Evolutionary conservation across 345 rosid species (phyloP).

Genomic region (Moricandia arvensis): DNA sequence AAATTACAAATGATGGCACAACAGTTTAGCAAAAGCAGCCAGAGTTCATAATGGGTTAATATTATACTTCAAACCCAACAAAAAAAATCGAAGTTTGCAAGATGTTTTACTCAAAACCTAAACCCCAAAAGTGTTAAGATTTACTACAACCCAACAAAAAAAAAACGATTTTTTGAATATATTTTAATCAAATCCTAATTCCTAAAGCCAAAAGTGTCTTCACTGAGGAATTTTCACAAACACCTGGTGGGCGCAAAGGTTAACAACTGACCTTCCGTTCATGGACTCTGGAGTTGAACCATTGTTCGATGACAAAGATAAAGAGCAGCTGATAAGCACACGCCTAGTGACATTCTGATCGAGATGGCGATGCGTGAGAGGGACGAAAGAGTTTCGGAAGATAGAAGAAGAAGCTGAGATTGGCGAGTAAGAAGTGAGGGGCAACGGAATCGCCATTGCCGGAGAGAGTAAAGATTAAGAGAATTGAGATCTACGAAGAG

Average conservation of each 20-base stretch:
- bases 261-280: constrained; percentile 41
- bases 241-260: constrained; percentile 23
- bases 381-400: constrained; percentile 26
- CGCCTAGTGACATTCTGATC: constrained; percentile 37
- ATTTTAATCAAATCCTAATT: background rate
- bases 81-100: background rate
- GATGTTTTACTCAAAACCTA: background rate
- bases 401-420: constrained; percentile 37
- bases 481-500: background rate
- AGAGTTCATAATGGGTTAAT: background rate
- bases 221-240: constrained; percentile 48
- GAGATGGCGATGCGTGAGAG: constrained; percentile 32
- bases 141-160: background rate
- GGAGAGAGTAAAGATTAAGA: background rate
- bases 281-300: constrained; percentile 51
- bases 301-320: constrained; percentile 46
- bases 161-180: background rate
- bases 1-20: background rate
- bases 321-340: constrained; percentile 45
- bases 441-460: constrained; percentile 52
- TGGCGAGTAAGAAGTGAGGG: constrained; percentile 28
- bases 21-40: background rate
- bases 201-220: constrained; percentile 12
- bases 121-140: constrained; percentile 1
- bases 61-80: background rate